These are phyloP conservation scores for Ulvella scutata DNA, from an alignment of 139 green algal genomes.

Conservation along the genomic window DNA sequence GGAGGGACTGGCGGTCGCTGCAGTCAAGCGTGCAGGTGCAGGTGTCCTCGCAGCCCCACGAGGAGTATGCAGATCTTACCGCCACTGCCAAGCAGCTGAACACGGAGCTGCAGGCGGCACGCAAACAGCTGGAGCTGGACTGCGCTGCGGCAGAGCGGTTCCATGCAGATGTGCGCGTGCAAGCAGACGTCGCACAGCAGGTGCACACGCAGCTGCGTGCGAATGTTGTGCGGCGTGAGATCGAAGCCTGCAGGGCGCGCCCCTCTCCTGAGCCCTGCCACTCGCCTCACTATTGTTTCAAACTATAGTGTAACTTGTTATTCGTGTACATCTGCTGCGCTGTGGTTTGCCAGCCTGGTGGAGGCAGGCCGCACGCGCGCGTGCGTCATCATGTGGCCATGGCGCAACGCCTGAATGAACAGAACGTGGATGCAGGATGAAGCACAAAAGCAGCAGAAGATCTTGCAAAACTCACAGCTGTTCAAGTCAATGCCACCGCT, in stretches of 20 bases:
- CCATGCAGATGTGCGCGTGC: background rate
- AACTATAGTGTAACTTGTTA: no score
- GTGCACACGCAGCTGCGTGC: background rate
- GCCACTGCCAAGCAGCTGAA: background rate
- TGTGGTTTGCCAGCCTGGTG: no score
- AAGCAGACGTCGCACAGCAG: background rate
- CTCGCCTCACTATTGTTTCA: no score
- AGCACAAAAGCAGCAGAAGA: background rate
- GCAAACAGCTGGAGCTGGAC: background rate
- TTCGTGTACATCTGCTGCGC: no score
- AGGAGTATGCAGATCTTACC: background rate
- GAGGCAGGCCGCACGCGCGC: no score
- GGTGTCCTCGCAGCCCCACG: background rate
- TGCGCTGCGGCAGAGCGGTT: background rate
- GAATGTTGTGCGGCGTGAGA: background rate
- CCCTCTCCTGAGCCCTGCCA: no score
- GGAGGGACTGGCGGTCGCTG: background rate
- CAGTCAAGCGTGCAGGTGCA: background rate
- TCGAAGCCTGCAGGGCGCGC: background rate
- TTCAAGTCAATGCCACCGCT: conserved; percentile 1
- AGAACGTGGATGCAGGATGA: background rate
- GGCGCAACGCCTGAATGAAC: no score
- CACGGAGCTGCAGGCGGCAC: background rate
- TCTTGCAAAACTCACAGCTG: background rate
- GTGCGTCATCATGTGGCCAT: no score